These are phyloP conservation scores for Ormosia semicastrata DNA, from an alignment of 306 rosid species.

Conservation along the genomic window DNA sequence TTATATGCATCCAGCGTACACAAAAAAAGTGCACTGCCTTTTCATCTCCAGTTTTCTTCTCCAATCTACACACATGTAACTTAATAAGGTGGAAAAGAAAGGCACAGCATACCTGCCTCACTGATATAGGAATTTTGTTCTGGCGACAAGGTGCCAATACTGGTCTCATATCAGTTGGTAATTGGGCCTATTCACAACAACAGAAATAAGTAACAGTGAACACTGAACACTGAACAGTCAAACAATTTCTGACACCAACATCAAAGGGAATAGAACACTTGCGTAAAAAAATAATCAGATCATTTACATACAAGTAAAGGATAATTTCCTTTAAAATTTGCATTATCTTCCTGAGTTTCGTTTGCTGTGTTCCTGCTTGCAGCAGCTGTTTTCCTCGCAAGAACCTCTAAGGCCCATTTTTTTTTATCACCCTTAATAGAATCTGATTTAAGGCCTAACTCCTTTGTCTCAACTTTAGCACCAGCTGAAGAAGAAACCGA, in stretches of 20 bases:
- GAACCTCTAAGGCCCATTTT: slow-evolving; percentile 96
- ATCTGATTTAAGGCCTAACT: slow-evolving; percentile 45
- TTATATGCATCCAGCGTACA: neutral
- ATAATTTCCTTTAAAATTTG: slow-evolving; percentile 70
- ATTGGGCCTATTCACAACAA: slow-evolving; percentile 73
- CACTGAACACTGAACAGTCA: slow-evolving; percentile 19
- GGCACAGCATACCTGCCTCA: slow-evolving; percentile 79
- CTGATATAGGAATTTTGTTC: slow-evolving; percentile 76
- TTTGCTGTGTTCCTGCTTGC: slow-evolving; percentile 43
- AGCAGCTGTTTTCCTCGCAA: slow-evolving; percentile 76
- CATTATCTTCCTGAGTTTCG: slow-evolving; percentile 54
- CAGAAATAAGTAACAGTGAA: slow-evolving; percentile 36
- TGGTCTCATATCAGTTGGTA: slow-evolving; percentile 91
- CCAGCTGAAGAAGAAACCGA: slow-evolving; percentile 43
- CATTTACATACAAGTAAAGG: slow-evolving; percentile 79
- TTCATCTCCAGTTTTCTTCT: slow-evolving; percentile 5
- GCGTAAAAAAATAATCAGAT: slow-evolving; percentile 22
- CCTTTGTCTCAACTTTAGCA: slow-evolving; percentile 48
- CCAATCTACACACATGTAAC: neutral
- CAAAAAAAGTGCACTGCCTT: neutral
- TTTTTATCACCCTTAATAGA: slow-evolving; percentile 67
- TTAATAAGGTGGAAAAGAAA: slow-evolving; percentile 17
- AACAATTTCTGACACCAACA: slow-evolving; percentile 21
- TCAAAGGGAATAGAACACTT: slow-evolving; percentile 22
- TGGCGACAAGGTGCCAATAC: slow-evolving; percentile 63